Evolutionary conservation across 2,329 filamentous ascomycete genomes (phyloP), one percentile per base, ranked within the genome.

Genomic region (Dothistroma septosporum): DNA sequence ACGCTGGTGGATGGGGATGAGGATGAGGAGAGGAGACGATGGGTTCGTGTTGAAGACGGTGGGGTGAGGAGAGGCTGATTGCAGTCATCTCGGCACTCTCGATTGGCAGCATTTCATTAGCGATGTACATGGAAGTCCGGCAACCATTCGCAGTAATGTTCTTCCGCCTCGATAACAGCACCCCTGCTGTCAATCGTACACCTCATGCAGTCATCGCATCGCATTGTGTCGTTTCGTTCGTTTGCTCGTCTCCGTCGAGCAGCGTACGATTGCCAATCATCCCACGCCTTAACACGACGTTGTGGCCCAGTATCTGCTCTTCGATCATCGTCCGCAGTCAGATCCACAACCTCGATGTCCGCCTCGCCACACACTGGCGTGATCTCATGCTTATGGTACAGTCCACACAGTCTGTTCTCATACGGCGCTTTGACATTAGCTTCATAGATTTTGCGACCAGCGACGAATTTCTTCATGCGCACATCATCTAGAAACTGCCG

Each of bases 401-500:
- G 16, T 1, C 14, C 44, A 37, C 64, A 66, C n/a, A 61, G 22
- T 41, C 48, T 35, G 4, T 14, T 19, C 21, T 66, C 59, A 64
- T 64, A 68, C n/a, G 66, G 66, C 35, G 47, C 35, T 14, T 46
- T 32, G n/a, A 59, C 35, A 4, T 53, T 46, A 4, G 52, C 44
- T 8, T 58, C 55, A 28, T 62, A 44, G 28, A 67, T 53, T 3
- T 24, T 31, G n/a, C 37, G 33, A 22, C 63, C 59, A 7, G 62
- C 62, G 10, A 22, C 47, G 10, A 4, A 31, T 24, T 64, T 14
- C 6, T 53, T 33, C 10, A 10, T 22, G 4, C 41, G n/a, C n/a
- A 67, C 64, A 19, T 62, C 50, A 21, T 44, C 41, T 2, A 58
- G 32, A 54, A 69, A 64, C 12, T 63, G 56, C 16, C 9, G 8